Evolutionary conservation across 2,329 filamentous ascomycete genomes (phyloP).

Genomic region (Trichoderma pleuroti): DNA sequence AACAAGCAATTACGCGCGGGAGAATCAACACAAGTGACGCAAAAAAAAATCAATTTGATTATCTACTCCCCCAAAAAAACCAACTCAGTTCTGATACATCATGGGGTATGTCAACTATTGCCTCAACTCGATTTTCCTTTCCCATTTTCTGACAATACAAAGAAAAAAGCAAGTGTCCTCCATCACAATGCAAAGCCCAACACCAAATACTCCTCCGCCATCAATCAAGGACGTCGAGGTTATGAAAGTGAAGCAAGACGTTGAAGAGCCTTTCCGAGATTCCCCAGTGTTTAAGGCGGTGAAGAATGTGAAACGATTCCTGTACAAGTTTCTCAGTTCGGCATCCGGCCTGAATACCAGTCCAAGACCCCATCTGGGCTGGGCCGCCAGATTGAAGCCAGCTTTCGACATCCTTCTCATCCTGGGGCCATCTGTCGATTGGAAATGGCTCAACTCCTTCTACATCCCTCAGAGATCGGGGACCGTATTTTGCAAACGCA

Average conservation of each 20-base stretch:
- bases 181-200: neutral
- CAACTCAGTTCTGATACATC: neutral
- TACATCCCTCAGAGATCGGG: neutral
- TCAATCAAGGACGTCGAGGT: constrained; percentile 23
- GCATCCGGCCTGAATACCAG: neutral
- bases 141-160: neutral
- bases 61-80: neutral
- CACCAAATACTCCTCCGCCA: neutral
- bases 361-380: constrained; percentile 25
- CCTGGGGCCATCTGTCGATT: constrained; percentile 20
- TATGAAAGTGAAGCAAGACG: constrained; percentile 20
- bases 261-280: constrained; percentile 28
- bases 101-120: neutral
- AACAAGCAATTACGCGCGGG: neutral
- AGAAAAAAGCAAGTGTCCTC: neutral
- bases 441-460: constrained; percentile 11
- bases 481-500: constrained; percentile 27
- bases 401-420: constrained; percentile 6
- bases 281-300: constrained; percentile 27
- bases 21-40: neutral
- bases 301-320: constrained; percentile 27
- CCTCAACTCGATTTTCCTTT: neutral
- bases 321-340: constrained; percentile 20
- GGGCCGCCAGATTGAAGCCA: constrained; percentile 29
- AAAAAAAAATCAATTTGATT: neutral